Evolutionary conservation across 1,139 yeast species (phyloP), one percentile per base, ranked within the genome.

Genomic region (Tardiomyces digboiensis): DNA sequence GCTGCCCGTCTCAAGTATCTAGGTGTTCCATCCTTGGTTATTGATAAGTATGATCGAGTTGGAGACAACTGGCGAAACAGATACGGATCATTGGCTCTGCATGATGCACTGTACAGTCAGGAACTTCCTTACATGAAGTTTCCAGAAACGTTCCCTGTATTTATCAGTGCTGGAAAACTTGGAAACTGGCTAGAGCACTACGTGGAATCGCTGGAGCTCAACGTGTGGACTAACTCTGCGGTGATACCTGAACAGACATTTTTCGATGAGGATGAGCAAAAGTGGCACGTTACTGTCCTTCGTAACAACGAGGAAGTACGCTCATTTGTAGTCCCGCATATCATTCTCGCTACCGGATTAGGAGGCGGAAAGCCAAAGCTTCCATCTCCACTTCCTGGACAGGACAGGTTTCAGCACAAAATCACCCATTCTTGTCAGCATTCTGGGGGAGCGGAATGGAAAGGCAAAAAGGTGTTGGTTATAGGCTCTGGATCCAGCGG

Each of bases 31-130:
- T 54, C 64, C 1, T 53, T 70, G 40, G 63, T 70, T 46, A 60
- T 70, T 8, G 74, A 70, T 40, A 59, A 62, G 29, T 66, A 69
- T 49, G 43, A 48, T 19, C 52, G 56, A 19, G 57, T 70, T 42
- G 74, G 74, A 49, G 74, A 70, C 50, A 70, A 70, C 51, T 70
- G 74, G 76, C 58, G 74, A 50, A 62, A 64, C 48, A 56, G 74
- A 37, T 70, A 70, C 55, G 66, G 67, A 52, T 70, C 67, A 50
- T 54, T 70, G 42, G 70, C 68, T n/a, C 54, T 70, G 29, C 74
- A 70, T 51, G 74, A 70, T 51, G 72, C 74, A 2, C 68, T 67
- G 45, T 69, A 66, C 60, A 65, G 66, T 46, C 71, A 68, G 49
- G 68, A 66, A 49, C 53, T 70, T 49, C 64, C 73, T 5, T 70